Percentiles rank a stretch among this genome's conserved stretches.
These are phyloP conservation scores for Massospora cicadina DNA, from an alignment of 371 early-diverging fungal species.

Conservation along the genomic window DNA sequence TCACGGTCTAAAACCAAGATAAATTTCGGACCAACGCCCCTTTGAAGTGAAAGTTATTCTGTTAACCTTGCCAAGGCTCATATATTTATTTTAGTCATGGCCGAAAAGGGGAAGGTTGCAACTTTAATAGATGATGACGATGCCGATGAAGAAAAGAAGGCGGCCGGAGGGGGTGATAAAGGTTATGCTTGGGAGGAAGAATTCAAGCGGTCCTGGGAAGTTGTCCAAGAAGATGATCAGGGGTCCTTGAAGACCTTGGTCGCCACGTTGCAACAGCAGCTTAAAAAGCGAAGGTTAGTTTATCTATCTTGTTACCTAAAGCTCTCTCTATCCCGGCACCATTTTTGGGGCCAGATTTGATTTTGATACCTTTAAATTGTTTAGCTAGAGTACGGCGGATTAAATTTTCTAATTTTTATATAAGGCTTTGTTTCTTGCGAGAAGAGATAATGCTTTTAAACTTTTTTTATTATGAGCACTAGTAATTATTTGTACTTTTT, in stretches of 20 bases:
- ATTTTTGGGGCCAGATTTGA: not conserved
- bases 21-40: too few species aligned
- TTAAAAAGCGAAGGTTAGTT: conserved; percentile 43
- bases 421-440: too few species aligned
- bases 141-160: conserved; percentile 6
- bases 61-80: too few species aligned
- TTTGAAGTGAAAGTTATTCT: too few species aligned
- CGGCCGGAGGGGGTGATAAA: not conserved
- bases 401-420: too few species aligned
- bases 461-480: too few species aligned
- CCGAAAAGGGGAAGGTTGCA: not conserved
- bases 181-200: conserved; percentile 89
- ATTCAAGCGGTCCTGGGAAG: conserved; percentile 92
- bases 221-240: conserved; percentile 75
- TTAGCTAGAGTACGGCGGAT: too few species aligned
- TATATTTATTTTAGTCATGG: too few species aligned
- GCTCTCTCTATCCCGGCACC: not conserved
- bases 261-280: conserved; percentile 50
- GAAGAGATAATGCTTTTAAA: too few species aligned
- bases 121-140: not conserved
- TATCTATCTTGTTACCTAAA: not conserved
- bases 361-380: too few species aligned
- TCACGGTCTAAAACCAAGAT: too few species aligned
- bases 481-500: too few species aligned
- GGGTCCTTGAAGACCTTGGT: conserved; percentile 68